Percentiles rank a stretch among this genome's conserved stretches.
These are phyloP conservation scores for Rhodofomes roseus DNA, from an alignment of 1,284 basidiomycete species.

Conservation along the genomic window DNA sequence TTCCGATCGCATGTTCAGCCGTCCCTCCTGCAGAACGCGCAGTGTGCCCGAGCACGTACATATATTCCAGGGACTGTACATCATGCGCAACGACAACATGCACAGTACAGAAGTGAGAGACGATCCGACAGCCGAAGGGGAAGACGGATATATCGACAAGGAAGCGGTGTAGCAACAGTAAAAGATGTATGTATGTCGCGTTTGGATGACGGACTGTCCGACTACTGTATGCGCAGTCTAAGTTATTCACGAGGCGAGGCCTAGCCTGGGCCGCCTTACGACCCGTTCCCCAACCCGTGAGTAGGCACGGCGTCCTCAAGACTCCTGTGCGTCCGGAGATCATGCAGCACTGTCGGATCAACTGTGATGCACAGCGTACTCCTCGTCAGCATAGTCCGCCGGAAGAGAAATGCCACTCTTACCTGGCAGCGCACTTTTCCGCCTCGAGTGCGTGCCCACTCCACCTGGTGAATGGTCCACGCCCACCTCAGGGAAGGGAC, in stretches of 20 bases:
- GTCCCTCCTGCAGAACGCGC: background rate
- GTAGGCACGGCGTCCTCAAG: conserved; percentile 51
- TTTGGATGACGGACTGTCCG: background rate
- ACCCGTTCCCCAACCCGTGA: conserved; percentile 12
- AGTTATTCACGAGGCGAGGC: background rate
- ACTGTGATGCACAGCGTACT: conserved; percentile 54
- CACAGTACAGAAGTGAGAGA: conserved; percentile 14
- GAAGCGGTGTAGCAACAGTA: conserved; percentile 1
- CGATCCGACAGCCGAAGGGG: conserved; percentile 10
- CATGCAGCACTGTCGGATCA: conserved; percentile 83
- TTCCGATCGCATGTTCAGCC: background rate
- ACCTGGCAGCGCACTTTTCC: conserved; percentile 87
- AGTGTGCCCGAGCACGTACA: conserved; percentile 8
- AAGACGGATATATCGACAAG: conserved; percentile 4
- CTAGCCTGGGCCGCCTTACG: conserved; percentile 5
- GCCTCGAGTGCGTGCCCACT: conserved; percentile 68
- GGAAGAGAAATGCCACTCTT: conserved; percentile 24
- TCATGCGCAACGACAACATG: conserved; percentile 5
- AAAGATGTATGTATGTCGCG: conserved; percentile 6
- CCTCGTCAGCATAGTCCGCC: conserved; percentile 9
- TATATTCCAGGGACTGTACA: conserved; percentile 7
- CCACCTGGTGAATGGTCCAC: conserved; percentile 48
- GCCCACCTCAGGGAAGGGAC: conserved; percentile 57
- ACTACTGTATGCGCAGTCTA: background rate
- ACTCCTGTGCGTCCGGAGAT: conserved; percentile 84